phyloP scores from a whole-genome alignment of 192 early-diverging fungal species.

The Backusella luteola region DNA sequence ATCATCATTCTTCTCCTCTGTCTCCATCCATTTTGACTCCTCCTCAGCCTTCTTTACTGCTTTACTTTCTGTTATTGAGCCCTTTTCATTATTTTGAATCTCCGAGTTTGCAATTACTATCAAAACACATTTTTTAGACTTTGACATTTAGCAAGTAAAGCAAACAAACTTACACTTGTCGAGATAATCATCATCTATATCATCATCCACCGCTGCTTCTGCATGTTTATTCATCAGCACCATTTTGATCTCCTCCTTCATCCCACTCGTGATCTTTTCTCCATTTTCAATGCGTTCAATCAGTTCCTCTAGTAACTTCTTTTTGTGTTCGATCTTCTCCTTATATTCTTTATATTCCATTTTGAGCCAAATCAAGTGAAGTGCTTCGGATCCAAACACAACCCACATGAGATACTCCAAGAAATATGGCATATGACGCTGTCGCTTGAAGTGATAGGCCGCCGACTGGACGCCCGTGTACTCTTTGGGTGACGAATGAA shows the following conservation, averaged over 20 bases:
- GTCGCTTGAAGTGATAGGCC: slow-evolving; percentile 35
- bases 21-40: slow-evolving; percentile 9
- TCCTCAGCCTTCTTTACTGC: background rate
- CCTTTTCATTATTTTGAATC: background rate
- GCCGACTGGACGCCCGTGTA: slow-evolving; percentile 19
- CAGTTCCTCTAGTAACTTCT: slow-evolving; percentile 23
- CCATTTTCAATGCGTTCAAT: slow-evolving; percentile 30
- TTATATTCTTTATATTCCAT: slow-evolving; percentile 35
- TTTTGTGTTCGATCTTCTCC: slow-evolving; percentile 26
- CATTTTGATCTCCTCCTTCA: slow-evolving; percentile 27
- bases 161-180: slow-evolving; percentile 30
- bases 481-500: slow-evolving; percentile 14
- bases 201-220: slow-evolving; percentile 1
- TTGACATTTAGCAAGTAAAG: background rate
- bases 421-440: slow-evolving; percentile 34
- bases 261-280: slow-evolving; percentile 5
- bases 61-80: background rate
- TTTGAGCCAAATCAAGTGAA: slow-evolving; percentile 42
- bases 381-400: slow-evolving; percentile 38
- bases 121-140: background rate
- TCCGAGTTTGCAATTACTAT: slow-evolving; percentile 9
- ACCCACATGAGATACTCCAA: slow-evolving; percentile 41
- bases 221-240: slow-evolving; percentile 23
- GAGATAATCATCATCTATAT: slow-evolving; percentile 35
- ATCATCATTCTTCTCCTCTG: background rate